Evolutionary conservation across 1,284 basidiomycete species (phyloP).

Genomic region (Marasmius oreades): DNA sequence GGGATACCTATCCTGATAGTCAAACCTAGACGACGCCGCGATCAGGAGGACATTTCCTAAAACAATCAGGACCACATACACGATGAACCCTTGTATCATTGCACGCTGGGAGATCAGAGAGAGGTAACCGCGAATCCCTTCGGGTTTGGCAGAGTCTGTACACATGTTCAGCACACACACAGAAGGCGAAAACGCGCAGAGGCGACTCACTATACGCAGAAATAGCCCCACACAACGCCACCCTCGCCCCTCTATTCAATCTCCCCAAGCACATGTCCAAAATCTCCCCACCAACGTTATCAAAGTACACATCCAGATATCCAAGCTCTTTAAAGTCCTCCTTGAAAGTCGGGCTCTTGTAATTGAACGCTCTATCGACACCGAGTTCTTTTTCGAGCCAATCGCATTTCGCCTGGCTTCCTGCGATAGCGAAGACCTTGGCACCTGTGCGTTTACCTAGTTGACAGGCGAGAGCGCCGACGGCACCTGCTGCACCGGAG

Average conservation of each 20-base stretch:
- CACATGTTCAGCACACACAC: not conserved
- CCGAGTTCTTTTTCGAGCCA: conserved; percentile 83
- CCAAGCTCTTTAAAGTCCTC: conserved; percentile 62
- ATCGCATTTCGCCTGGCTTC: conserved; percentile 72
- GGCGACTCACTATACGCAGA: not conserved
- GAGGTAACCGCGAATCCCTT: conserved; percentile 57
- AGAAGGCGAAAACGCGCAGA: not conserved
- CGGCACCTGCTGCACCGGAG: conserved; percentile 88
- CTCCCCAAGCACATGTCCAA: conserved; percentile 73
- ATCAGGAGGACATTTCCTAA: conserved; percentile 1
- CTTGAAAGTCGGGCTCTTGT: conserved; percentile 76
- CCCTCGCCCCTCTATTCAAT: conserved; percentile 73
- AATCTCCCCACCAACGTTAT: conserved; percentile 86
- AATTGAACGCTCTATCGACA: conserved; percentile 82
- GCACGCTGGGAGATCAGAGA: conserved; percentile 76
- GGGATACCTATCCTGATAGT: conserved; percentile 58
- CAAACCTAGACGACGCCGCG: conserved; percentile 40
- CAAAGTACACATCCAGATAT: conserved; percentile 79
- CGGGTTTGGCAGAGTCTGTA: conserved; percentile 50
- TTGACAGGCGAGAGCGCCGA: conserved; percentile 73
- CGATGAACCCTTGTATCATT: conserved; percentile 80
- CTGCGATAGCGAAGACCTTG: conserved; percentile 80
- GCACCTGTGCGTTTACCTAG: conserved; percentile 73
- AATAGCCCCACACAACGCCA: conserved; percentile 63
- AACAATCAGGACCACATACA: conserved; percentile 41